Base-by-base conservation (phyloP, 371 early-diverging fungal genomes). In the Mortierella sp. region DNA sequence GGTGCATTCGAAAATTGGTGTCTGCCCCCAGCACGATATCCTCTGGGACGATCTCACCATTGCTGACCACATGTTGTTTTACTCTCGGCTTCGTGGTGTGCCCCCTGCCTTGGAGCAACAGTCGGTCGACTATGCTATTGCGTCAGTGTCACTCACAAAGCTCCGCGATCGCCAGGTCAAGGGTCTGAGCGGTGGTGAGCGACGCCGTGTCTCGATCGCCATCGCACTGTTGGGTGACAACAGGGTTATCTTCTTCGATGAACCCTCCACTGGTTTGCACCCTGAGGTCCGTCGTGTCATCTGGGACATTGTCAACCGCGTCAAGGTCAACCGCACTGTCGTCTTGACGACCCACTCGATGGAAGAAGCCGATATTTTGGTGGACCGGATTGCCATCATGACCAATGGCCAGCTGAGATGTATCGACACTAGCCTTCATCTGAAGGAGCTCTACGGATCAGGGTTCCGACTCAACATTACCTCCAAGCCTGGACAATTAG, bases 11-110 rank as follows among this genome's bases (percentile, higher is more conserved):
- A 87, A 83, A 71, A 94, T 94, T 70, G 96, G 95, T 48, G 90
- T 95, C 34, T 96, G 95, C 76, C 95, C 96, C 14, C 95, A 93
- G 82, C 92, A 93, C 74, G 95, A 94, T 80, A 94, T 95, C 70
- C 90, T 96, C 7, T 96, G 95, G 95, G 93, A 91, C 38, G 95
- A 95, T 75, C 87, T 96, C 31, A 95, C 95, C 0, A 91, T 94
- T 10, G 90, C 82, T 8, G 96, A 95, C 81, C 95, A 96, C 82
- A 73, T 95, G 28, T 81, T 91, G 73, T 96, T 94, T 80, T 95
- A 95, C 75, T 34, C 65, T 38, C 65, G 65, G 16, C 77, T 95
- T 26, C 94, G 94, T 76, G 95, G 96, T 54, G 86, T 95, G 73
- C 88, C 89, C 11, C 83, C 88, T 0, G n/a, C 44, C 0, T 79